Percentiles rank a stretch among this genome's conserved stretches.
phyloP scores from a whole-genome alignment of 176 grass and related monocot genomes.

The Paspalum vaginatum region DNA sequence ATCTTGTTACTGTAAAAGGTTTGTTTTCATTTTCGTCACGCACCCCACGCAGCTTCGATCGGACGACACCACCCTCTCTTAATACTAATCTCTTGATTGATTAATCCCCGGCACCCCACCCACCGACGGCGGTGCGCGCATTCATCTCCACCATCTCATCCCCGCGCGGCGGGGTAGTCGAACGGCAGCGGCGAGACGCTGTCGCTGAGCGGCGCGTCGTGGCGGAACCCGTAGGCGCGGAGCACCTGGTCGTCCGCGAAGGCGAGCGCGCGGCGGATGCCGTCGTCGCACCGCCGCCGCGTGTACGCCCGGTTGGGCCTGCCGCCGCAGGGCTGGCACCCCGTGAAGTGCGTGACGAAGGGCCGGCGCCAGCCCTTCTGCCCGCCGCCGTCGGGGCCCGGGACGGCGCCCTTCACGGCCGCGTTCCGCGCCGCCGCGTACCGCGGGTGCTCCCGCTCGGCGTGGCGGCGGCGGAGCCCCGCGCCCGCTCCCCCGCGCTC shows the following conservation, averaged over 20 bases:
- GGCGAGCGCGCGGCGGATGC: slow-evolving; percentile 71
- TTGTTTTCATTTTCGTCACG: too few relatives aligned
- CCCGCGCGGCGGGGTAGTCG: slow-evolving; percentile 47
- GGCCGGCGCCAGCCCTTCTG: slow-evolving; percentile 57
- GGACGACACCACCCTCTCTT: too few relatives aligned
- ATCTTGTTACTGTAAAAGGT: too few relatives aligned
- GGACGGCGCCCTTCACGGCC: background rate
- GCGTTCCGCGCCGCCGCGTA: slow-evolving; percentile 54
- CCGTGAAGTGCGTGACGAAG: slow-evolving; percentile 77
- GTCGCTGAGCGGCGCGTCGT: slow-evolving; percentile 44
- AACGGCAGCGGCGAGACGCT: slow-evolving; percentile 67
- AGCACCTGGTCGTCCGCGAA: slow-evolving; percentile 92
- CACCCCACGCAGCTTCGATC: too few relatives aligned
- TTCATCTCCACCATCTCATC: too few relatives aligned
- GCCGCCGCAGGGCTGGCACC: slow-evolving; percentile 78
- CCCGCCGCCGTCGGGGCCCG: slow-evolving; percentile 32
- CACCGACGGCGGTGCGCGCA: background rate
- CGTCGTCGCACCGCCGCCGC: slow-evolving; percentile 55
- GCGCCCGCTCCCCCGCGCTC: slow-evolving; percentile 26
- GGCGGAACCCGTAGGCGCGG: slow-evolving; percentile 70
- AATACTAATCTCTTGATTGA: too few relatives aligned
- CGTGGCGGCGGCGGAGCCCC: slow-evolving; percentile 56
- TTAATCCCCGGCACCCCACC: too few relatives aligned
- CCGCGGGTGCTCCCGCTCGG: slow-evolving; percentile 43
- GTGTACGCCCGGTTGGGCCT: slow-evolving; percentile 59